Evolutionary conservation across 805 yeast genomes (phyloP).

Genomic region (Yamadazyma paraphyllophila): DNA sequence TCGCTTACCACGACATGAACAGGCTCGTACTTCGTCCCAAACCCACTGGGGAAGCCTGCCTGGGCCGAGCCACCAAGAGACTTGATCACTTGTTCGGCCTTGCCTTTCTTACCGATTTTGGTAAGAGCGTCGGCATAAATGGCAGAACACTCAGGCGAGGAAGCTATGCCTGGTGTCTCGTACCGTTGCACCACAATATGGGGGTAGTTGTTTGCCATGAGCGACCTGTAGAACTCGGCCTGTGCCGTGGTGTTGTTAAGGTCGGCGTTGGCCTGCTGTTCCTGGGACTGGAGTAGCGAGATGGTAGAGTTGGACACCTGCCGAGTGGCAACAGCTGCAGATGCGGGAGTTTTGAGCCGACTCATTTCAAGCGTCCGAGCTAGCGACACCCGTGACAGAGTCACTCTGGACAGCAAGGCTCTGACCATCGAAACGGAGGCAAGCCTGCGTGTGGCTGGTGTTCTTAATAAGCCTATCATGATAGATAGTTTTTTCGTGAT

Average conservation of each 20-base stretch:
- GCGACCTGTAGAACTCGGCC: constrained; percentile 75
- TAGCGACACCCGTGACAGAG: too few species aligned
- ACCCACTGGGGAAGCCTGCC: constrained; percentile 28
- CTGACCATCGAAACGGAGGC: too few species aligned
- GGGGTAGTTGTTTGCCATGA: constrained; percentile 84
- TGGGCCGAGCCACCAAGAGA: neutral
- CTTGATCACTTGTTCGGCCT: constrained; percentile 61
- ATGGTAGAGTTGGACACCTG: constrained; percentile 14
- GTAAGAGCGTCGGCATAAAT: constrained; percentile 79
- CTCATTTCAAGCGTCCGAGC: too few species aligned
- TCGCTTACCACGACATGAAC: constrained; percentile 93
- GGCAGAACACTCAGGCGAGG: constrained; percentile 73
- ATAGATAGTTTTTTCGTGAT: too few species aligned
- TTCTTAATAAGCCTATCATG: too few species aligned
- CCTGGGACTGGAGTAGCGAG: constrained; percentile 46
- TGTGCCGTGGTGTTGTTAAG: constrained; percentile 68
- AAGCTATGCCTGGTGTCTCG: constrained; percentile 91
- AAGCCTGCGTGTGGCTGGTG: too few species aligned
- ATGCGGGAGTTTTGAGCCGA: neutral
- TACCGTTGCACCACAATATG: constrained; percentile 92
- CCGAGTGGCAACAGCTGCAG: neutral
- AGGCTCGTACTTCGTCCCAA: constrained; percentile 77
- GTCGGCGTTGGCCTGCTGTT: constrained; percentile 82
- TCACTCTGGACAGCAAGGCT: too few species aligned
- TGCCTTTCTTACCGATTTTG: constrained; percentile 71